Percentiles rank a stretch among this genome's conserved stretches.
These are phyloP conservation scores for Leishmania gerbilli DNA, from an alignment of 208 protist species.

Conservation along the genomic window DNA sequence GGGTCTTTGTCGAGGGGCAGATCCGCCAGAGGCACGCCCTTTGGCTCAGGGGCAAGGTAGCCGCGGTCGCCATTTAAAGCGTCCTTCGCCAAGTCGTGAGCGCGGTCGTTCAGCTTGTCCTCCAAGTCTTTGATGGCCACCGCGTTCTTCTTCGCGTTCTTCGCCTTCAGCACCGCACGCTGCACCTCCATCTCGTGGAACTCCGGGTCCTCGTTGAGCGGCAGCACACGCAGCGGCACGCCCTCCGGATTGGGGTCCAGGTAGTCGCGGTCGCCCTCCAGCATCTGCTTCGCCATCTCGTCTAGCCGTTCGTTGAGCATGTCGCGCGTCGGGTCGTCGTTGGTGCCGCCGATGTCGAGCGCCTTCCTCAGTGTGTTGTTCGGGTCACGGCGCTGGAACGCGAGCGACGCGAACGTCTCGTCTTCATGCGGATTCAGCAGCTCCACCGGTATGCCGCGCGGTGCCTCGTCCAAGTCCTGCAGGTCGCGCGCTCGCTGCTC, in stretches of 20 bases:
- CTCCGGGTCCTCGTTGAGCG: conserved; percentile 64
- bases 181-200: conserved; percentile 79
- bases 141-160: conserved; percentile 59
- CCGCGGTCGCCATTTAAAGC: conserved; percentile 53
- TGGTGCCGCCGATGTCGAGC: conserved; percentile 26
- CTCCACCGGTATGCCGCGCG: conserved; percentile 63
- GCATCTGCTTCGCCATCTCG: conserved; percentile 57
- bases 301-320: conserved; percentile 62
- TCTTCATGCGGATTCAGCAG: conserved; percentile 67
- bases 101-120: conserved; percentile 58
- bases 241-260: conserved; percentile 68
- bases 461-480: conserved; percentile 39
- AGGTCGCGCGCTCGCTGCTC: conserved; percentile 60
- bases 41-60: conserved; percentile 70
- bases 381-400: conserved; percentile 37
- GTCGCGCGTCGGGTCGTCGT: conserved; percentile 24
- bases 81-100: conserved; percentile 67
- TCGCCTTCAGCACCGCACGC: conserved; percentile 52
- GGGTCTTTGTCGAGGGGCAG: conserved; percentile 70
- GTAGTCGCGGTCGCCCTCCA: conserved; percentile 57
- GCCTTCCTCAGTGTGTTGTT: conserved; percentile 28
- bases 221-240: conserved; percentile 60
- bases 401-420: conserved; percentile 53
- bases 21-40: conserved; percentile 61
- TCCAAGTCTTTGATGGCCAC: conserved; percentile 56